Evolutionary conservation across 2,329 filamentous ascomycete genomes (phyloP).

Genomic region (Paracoccidioides lutzii): DNA sequence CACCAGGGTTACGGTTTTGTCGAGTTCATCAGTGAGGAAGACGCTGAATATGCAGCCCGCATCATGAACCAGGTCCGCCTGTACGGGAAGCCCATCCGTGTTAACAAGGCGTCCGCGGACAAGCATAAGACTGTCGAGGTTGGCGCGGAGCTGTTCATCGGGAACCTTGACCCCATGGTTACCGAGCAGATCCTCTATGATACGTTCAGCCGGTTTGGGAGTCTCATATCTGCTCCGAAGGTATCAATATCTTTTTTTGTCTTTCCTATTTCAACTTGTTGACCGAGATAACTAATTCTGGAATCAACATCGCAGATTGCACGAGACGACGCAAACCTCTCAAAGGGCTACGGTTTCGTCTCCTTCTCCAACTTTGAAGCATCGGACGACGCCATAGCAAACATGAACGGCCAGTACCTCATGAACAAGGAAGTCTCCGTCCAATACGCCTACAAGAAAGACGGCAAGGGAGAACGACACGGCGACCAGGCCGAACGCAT

Average conservation of each 20-base stretch:
- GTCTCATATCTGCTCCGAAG: constrained; percentile 72
- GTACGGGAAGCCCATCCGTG: constrained; percentile 86
- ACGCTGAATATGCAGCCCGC: constrained; percentile 91
- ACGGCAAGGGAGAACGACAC: constrained; percentile 91
- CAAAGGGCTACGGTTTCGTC: constrained; percentile 93
- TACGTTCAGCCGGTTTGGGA: constrained; percentile 85
- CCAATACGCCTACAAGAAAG: constrained; percentile 98
- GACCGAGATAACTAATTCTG: constrained; percentile 10
- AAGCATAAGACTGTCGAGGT: constrained; percentile 90
- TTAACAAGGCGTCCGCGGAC: constrained; percentile 89
- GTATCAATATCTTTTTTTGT: constrained; percentile 33
- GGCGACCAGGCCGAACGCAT: constrained; percentile 88
- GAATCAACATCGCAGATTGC: constrained; percentile 42
- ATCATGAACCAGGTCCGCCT: constrained; percentile 94
- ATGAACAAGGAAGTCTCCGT: constrained; percentile 95
- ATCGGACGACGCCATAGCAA: constrained; percentile 77
- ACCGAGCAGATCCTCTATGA: constrained; percentile 95
- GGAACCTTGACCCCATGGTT: constrained; percentile 86
- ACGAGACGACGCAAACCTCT: constrained; percentile 73
- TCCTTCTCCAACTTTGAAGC: constrained; percentile 88
- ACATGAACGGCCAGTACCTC: constrained; percentile 92
- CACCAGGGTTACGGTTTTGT: constrained; percentile 99
- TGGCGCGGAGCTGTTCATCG: constrained; percentile 91
- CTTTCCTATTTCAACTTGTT: not conserved
- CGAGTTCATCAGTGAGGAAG: constrained; percentile 89